These are phyloP conservation scores for Pulveroboletus sp. DNA, from an alignment of 768 basidiomycete species.

Conservation along the genomic window DNA sequence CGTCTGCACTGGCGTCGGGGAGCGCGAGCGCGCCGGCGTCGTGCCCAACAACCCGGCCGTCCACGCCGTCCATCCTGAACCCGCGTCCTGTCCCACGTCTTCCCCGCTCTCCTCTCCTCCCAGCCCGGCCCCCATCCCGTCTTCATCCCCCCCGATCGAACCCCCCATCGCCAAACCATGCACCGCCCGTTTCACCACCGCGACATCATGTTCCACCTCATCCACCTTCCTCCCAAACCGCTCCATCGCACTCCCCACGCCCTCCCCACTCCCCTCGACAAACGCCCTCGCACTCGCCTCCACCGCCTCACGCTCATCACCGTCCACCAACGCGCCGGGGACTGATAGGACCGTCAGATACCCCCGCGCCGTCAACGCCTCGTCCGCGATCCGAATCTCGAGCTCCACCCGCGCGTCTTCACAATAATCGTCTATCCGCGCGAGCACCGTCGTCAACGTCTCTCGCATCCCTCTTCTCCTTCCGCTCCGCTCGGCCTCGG, in stretches of 20 bases:
- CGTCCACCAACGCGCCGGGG: constrained; percentile 39
- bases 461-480: too few relatives aligned
- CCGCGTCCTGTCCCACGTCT: background rate
- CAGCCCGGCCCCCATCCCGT: background rate
- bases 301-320: constrained; percentile 34
- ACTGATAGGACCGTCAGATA: constrained; percentile 66
- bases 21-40: constrained; percentile 31
- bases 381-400: constrained; percentile 75
- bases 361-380: constrained; percentile 58
- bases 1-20: constrained; percentile 48
- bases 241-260: constrained; percentile 37
- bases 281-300: constrained; percentile 48
- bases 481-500: too few relatives aligned
- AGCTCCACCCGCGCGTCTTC: constrained; percentile 82
- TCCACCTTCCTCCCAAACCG: constrained; percentile 58
- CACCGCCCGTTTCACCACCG: constrained; percentile 55
- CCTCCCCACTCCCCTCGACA: constrained; percentile 19
- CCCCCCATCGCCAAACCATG: constrained; percentile 36
- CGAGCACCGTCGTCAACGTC: constrained; percentile 49
- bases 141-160: too few relatives aligned
- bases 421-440: constrained; percentile 65
- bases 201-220: constrained; percentile 75
- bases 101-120: background rate
- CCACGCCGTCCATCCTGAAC: constrained; percentile 45
- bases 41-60: constrained; percentile 50